These are phyloP conservation scores for Caryopteris hybrid DNA, from an alignment of 305 asterid genomes.

Conservation along the genomic window DNA sequence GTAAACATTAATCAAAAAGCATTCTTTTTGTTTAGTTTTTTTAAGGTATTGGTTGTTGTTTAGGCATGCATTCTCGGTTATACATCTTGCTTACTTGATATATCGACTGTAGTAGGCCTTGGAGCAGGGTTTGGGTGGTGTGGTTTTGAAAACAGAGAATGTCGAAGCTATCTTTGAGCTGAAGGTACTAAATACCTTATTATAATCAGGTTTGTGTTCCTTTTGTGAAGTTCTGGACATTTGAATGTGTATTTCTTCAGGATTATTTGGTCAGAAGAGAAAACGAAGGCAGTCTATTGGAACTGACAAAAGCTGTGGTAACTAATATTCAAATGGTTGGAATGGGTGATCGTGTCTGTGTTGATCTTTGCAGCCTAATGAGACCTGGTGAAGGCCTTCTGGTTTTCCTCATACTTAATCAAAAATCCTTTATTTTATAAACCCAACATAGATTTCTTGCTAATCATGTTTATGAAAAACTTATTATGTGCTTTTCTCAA, in stretches of 20 bases:
- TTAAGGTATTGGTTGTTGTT: neutral
- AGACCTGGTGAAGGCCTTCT: slow-evolving; percentile 96
- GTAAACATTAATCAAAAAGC: neutral
- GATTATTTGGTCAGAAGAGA: slow-evolving; percentile 67
- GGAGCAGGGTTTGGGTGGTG: slow-evolving; percentile 88
- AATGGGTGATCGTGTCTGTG: slow-evolving; percentile 95
- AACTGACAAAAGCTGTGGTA: slow-evolving; percentile 54
- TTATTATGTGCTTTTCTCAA: slow-evolving; percentile 9
- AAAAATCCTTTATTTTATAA: neutral
- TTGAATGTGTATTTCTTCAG: slow-evolving; percentile 32
- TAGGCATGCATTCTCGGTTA: neutral
- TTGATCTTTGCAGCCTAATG: slow-evolving; percentile 91
- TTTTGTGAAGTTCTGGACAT: slow-evolving; percentile 12
- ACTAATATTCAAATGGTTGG: slow-evolving; percentile 67
- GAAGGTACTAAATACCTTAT: slow-evolving; percentile 48
- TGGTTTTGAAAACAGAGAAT: slow-evolving; percentile 79
- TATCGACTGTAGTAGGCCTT: slow-evolving; percentile 61
- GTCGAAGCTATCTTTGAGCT: slow-evolving; percentile 56
- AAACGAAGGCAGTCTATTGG: slow-evolving; percentile 46
- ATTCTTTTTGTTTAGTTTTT: neutral
- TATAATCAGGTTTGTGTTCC: neutral
- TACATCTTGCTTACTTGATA: slow-evolving; percentile 5
- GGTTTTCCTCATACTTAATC: slow-evolving; percentile 38
- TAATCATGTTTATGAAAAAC: slow-evolving; percentile 7
- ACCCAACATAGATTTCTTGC: neutral